A percentile compares a stretch with the other conserved stretches of the same genome.
phyloP scores from a whole-genome alignment of 2,329 filamentous ascomycete species.

The Coniochaeta hoffmannii region DNA sequence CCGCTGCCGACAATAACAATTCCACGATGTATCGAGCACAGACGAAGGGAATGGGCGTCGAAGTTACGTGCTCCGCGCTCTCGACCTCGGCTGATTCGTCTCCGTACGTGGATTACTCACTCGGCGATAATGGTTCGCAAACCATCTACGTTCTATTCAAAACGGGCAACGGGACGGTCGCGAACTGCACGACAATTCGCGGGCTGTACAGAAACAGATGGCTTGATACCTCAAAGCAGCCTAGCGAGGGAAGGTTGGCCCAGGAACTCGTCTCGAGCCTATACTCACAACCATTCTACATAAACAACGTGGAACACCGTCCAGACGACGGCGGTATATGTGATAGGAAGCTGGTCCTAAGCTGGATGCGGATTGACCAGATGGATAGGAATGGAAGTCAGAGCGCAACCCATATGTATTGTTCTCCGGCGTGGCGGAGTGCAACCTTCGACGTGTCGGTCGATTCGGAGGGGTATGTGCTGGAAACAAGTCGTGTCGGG shows the following conservation, averaged over 20 bases:
- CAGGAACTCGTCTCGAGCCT: not conserved
- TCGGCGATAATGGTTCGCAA: not conserved
- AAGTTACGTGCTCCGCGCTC: not conserved
- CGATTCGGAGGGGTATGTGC: conserved; percentile 17
- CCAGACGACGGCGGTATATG: not conserved
- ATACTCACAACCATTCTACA: not conserved
- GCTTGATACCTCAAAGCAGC: not conserved
- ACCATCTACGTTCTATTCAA: not conserved
- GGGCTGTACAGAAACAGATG: not conserved
- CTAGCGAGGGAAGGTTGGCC: not conserved
- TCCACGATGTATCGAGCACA: not conserved
- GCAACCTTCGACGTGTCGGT: conserved; percentile 26
- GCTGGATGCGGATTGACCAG: not conserved
- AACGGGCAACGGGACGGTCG: not conserved
- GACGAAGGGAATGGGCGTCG: conserved; percentile 21
- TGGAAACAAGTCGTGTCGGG: conserved; percentile 10
- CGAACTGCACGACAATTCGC: not conserved
- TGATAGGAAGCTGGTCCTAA: not conserved
- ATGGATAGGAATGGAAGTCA: not conserved
- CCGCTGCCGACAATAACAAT: conserved; percentile 2
- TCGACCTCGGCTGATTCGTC: not conserved
- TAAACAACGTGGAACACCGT: not conserved
- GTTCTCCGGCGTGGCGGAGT: conserved; percentile 14
- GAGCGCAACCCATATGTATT: not conserved
- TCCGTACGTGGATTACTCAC: conserved; percentile 1